A percentile compares a stretch with the other conserved stretches of the same genome.
Conservation (phyloP, 176 grass and related monocot genomes). For the Raddia distichophylla region DNA sequence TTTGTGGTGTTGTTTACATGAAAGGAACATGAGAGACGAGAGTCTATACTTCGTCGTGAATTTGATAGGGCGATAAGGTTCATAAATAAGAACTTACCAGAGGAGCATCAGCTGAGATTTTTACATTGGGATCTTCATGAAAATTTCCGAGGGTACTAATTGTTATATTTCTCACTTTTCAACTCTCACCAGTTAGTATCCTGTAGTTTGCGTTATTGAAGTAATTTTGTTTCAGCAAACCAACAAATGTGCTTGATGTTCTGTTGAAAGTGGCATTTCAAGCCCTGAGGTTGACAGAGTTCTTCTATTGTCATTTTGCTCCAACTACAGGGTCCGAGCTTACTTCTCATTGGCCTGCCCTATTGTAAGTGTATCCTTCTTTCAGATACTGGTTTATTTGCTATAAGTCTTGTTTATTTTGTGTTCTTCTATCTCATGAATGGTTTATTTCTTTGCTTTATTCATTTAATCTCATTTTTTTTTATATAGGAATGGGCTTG, state of each 20-base stretch:
- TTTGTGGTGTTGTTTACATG: conserved; percentile 35
- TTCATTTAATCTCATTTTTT: conserved; percentile 13
- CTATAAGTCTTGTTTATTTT: conserved; percentile 12
- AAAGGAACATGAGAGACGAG: conserved; percentile 79
- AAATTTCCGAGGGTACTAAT: conserved; percentile 72
- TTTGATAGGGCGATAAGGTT: conserved; percentile 74
- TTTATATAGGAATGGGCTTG: conserved; percentile 39
- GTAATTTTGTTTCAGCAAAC: conserved; percentile 55
- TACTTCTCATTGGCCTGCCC: conserved; percentile 49
- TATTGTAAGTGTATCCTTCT: conserved; percentile 53
- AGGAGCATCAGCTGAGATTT: conserved; percentile 73
- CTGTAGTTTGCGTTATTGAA: conserved; percentile 35
- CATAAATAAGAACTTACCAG: conserved; percentile 63
- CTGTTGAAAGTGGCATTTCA: conserved; percentile 72
- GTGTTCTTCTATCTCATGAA: neutral
- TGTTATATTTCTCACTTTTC: conserved; percentile 35
- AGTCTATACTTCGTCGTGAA: conserved; percentile 81
- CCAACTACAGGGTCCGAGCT: conserved; percentile 45
- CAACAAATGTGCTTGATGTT: conserved; percentile 75
- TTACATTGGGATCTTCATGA: conserved; percentile 97
- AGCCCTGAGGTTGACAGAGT: conserved; percentile 72
- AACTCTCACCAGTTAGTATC: neutral
- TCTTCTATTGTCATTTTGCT: conserved; percentile 76
- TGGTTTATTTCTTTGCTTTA: conserved; percentile 24
- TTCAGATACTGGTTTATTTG: neutral